A percentile compares a stretch with the other conserved stretches of the same genome.
Conservation (phyloP, 805 yeast genomes). For the Saccharomycopsis guyanensis region DNA sequence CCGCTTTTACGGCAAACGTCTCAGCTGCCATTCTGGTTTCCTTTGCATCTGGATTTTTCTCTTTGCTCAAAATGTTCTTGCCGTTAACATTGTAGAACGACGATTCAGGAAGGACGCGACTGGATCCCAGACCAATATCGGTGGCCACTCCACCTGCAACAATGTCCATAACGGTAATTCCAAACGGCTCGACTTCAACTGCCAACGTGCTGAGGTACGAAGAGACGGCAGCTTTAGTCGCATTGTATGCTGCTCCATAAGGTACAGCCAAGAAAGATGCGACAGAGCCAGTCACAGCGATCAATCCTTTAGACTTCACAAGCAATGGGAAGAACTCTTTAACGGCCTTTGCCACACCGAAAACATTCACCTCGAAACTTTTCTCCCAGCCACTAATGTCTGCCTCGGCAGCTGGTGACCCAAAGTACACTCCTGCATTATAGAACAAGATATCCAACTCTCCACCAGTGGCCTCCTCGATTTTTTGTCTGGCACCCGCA, state of each 20-base stretch:
- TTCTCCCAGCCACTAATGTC: slow-evolving; percentile 17
- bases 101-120: slow-evolving; percentile 41
- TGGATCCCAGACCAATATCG: slow-evolving; percentile 54
- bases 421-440: slow-evolving; percentile 34
- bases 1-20: slow-evolving; percentile 45
- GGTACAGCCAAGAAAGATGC: slow-evolving; percentile 30
- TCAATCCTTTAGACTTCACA: slow-evolving; percentile 29
- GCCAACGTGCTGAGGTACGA: slow-evolving; percentile 30
- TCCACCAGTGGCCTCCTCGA: slow-evolving; percentile 28
- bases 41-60: slow-evolving; percentile 28
- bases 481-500: slow-evolving; percentile 23
- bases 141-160: slow-evolving; percentile 42
- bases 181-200: slow-evolving; percentile 32
- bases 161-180: slow-evolving; percentile 33
- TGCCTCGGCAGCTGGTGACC: slow-evolving; percentile 28
- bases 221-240: slow-evolving; percentile 35
- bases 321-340: slow-evolving; percentile 29
- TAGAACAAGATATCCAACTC: slow-evolving; percentile 31
- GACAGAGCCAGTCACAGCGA: slow-evolving; percentile 33
- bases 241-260: slow-evolving; percentile 29
- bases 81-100: slow-evolving; percentile 25
- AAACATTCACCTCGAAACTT: slow-evolving; percentile 30
- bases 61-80: slow-evolving; percentile 41
- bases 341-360: slow-evolving; percentile 33
- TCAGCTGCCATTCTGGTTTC: slow-evolving; percentile 42